These are phyloP conservation scores for Saprolegnia parasitica DNA, from an alignment of 352 stramenopile genomes.

Conservation along the genomic window DNA sequence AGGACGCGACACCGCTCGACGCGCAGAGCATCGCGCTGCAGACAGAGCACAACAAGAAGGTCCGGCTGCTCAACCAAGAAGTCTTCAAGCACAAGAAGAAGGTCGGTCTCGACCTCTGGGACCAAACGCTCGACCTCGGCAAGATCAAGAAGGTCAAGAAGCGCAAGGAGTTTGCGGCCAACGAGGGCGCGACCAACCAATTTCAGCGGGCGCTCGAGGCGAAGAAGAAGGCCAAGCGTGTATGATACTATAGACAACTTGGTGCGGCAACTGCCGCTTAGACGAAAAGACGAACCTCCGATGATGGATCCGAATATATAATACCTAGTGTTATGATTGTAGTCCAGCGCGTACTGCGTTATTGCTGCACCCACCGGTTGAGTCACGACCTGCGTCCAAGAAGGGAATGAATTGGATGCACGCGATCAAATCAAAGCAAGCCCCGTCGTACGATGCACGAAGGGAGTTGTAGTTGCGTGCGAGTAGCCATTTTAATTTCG, in stretches of 20 bases:
- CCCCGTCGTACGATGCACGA: too few species aligned
- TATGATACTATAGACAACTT: background rate
- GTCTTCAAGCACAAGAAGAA: slow-evolving; percentile 66
- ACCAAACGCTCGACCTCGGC: slow-evolving; percentile 64
- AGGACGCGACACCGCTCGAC: slow-evolving; percentile 38
- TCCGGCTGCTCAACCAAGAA: slow-evolving; percentile 68
- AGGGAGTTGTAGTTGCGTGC: background rate
- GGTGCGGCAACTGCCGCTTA: too few species aligned
- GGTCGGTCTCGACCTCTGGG: slow-evolving; percentile 66
- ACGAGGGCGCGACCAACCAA: slow-evolving; percentile 63
- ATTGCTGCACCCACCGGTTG: too few species aligned
- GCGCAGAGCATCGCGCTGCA: slow-evolving; percentile 33
- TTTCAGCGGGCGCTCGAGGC: slow-evolving; percentile 59
- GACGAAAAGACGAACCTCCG: too few species aligned
- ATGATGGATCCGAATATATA: too few species aligned
- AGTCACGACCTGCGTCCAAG: too few species aligned
- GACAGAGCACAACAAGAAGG: slow-evolving; percentile 58
- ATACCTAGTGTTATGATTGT: too few species aligned
- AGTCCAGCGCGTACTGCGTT: too few species aligned
- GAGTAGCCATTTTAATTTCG: background rate
- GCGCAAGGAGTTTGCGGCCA: slow-evolving; percentile 72
- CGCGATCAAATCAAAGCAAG: too few species aligned
- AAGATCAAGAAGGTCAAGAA: slow-evolving; percentile 84
- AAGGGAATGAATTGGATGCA: too few species aligned
- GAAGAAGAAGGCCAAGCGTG: slow-evolving; percentile 42